A percentile compares a stretch with the other conserved stretches of the same genome.
Conservation (phyloP, 805 yeast species). For the Vanderwaltozyma yarrowii region DNA sequence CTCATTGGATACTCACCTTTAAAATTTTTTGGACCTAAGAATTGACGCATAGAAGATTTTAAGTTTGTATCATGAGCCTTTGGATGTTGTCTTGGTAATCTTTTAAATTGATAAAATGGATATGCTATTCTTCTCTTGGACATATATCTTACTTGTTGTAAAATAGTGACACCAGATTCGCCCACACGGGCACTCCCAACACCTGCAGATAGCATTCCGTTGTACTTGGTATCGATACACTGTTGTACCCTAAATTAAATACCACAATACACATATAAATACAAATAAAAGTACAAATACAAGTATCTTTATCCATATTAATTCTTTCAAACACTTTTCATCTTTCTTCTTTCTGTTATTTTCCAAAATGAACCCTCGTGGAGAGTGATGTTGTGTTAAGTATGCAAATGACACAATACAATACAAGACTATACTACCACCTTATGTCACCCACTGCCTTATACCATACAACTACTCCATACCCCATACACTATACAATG, state of each 20-base stretch:
- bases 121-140: conserved; percentile 45
- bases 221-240: not conserved
- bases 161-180: not conserved
- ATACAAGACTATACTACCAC: too few relatives aligned
- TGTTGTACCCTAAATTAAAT: not conserved
- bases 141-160: conserved; percentile 35
- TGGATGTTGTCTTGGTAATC: conserved; percentile 32
- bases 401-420: too few relatives aligned
- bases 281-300: too few relatives aligned
- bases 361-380: too few relatives aligned
- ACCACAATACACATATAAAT: too few relatives aligned
- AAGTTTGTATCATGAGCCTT: conserved; percentile 41
- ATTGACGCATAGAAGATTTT: conserved; percentile 55
- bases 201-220: not conserved
- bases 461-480: too few relatives aligned
- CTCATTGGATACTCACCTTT: conserved; percentile 74
- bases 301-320: too few relatives aligned
- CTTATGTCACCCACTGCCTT: too few relatives aligned
- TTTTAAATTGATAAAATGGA: conserved; percentile 40
- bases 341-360: too few relatives aligned
- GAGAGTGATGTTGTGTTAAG: too few relatives aligned
- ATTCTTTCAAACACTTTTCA: too few relatives aligned
- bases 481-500: too few relatives aligned
- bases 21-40: conserved; percentile 75
- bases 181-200: not conserved